These are phyloP conservation scores for Laburnicola sp. DNA, from an alignment of 2,329 filamentous ascomycete genomes.

Conservation along the genomic window DNA sequence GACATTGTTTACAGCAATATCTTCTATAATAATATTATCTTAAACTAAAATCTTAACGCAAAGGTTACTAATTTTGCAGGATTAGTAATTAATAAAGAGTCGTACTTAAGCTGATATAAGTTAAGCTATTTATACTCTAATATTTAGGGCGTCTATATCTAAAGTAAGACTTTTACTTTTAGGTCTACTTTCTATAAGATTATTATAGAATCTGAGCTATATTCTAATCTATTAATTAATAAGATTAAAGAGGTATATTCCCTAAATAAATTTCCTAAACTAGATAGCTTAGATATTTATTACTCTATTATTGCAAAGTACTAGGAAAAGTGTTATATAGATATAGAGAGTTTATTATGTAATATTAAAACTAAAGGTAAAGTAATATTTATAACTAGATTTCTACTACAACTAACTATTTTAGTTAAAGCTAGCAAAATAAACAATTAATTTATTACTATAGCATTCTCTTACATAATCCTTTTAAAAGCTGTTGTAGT, in stretches of 20 bases:
- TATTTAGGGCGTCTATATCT: no score
- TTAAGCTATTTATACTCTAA: no score
- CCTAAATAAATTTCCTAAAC: constrained; percentile 3
- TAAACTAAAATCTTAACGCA: no score
- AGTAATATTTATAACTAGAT: constrained; percentile 6
- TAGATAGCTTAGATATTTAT: background rate
- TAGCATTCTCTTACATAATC: background rate
- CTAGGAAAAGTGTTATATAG: constrained; percentile 4
- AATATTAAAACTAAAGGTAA: constrained; percentile 10
- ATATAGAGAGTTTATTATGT: constrained; percentile 8
- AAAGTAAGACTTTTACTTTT: no score
- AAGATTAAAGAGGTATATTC: constrained; percentile 2
- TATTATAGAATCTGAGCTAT: background rate
- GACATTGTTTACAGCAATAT: no score
- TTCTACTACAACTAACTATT: constrained; percentile 5
- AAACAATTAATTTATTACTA: constrained; percentile 1
- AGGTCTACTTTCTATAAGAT: no score
- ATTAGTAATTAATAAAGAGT: no score
- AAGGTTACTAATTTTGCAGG: no score
- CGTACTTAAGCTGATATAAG: no score
- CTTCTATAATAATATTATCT: no score
- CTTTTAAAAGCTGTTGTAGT: background rate
- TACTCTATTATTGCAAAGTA: constrained; percentile 1
- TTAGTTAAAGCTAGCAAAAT: constrained; percentile 1
- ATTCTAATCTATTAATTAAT: constrained; percentile 4